These are phyloP conservation scores for Erysimum cheiri DNA, from an alignment of 441 rosid species.

Conservation along the genomic window DNA sequence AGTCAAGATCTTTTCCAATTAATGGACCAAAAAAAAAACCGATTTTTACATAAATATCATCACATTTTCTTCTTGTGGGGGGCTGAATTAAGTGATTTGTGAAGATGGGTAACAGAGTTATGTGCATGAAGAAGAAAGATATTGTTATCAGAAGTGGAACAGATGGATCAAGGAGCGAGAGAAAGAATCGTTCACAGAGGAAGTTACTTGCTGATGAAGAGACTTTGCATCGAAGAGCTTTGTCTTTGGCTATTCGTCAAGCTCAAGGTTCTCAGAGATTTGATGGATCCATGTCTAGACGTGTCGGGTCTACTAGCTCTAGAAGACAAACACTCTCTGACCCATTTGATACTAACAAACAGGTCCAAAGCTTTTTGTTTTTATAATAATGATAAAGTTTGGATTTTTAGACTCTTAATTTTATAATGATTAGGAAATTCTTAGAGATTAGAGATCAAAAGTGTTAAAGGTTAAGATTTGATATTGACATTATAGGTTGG, in stretches of 20 bases:
- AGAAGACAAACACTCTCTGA: constrained; percentile 60
- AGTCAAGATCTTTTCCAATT: constrained; percentile 2
- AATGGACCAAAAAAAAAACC: background rate
- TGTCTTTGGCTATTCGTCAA: constrained; percentile 60
- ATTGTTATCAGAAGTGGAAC: constrained; percentile 12
- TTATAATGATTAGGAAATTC: background rate
- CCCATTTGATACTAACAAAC: constrained; percentile 70
- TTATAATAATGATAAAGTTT: background rate
- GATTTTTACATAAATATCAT: background rate
- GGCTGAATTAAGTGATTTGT: background rate
- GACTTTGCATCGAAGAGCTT: constrained; percentile 44
- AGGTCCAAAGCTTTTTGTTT: constrained; percentile 49
- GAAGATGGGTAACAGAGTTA: constrained; percentile 42
- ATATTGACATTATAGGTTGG: constrained; percentile 29
- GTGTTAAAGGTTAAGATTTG: constrained; percentile 25
- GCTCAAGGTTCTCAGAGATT: constrained; percentile 86
- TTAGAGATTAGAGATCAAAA: background rate
- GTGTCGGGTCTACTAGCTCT: constrained; percentile 85
- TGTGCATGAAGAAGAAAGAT: constrained; percentile 46
- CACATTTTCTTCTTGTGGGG: background rate
- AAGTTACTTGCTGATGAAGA: constrained; percentile 46
- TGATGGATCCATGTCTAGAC: constrained; percentile 95
- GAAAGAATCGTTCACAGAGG: constrained; percentile 59
- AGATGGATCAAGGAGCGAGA: constrained; percentile 38
- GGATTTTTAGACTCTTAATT: background rate